phyloP scores from a whole-genome alignment of 2,329 filamentous ascomycete genomes.

The Neospermospora avenae region DNA sequence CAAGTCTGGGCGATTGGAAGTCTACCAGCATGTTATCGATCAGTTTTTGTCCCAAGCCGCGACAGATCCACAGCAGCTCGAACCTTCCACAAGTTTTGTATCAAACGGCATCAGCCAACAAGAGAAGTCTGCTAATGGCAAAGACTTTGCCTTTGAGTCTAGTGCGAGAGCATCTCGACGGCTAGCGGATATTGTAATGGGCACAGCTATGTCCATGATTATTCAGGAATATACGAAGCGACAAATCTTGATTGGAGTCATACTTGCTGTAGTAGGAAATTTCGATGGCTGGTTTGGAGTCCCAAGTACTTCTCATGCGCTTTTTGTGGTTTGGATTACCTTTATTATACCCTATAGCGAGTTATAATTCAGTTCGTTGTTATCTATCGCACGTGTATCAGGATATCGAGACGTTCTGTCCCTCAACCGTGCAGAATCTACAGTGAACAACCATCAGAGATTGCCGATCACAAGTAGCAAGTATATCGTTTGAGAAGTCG shows the following conservation, averaged over 20 bases:
- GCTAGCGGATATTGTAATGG: constrained; percentile 13
- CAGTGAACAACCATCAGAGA: too few species aligned
- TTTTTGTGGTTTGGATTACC: not conserved
- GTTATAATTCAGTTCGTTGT: not conserved
- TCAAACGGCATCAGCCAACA: not conserved
- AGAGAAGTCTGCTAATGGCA: not conserved
- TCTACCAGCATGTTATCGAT: constrained; percentile 14
- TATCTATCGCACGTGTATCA: too few species aligned
- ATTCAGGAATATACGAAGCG: constrained; percentile 18
- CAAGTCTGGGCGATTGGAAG: constrained; percentile 17
- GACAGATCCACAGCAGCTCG: not conserved
- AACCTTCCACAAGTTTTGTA: not conserved
- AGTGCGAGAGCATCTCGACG: constrained; percentile 3
- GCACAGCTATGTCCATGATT: constrained; percentile 17
- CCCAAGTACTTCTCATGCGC: too few species aligned
- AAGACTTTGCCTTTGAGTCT: not conserved
- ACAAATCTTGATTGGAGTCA: constrained; percentile 4
- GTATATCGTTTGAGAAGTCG: too few species aligned
- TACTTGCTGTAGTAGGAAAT: constrained; percentile 1
- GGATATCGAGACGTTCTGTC: too few species aligned
- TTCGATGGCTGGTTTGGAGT: not conserved
- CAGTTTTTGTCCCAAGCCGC: not conserved
- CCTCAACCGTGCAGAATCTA: too few species aligned
- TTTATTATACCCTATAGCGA: not conserved
- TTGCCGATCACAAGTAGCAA: too few species aligned